A percentile compares a stretch with the other conserved stretches of the same genome.
phyloP scores from a whole-genome alignment of 2,329 filamentous ascomycete species.

The Chaetothyriales sp. region DNA sequence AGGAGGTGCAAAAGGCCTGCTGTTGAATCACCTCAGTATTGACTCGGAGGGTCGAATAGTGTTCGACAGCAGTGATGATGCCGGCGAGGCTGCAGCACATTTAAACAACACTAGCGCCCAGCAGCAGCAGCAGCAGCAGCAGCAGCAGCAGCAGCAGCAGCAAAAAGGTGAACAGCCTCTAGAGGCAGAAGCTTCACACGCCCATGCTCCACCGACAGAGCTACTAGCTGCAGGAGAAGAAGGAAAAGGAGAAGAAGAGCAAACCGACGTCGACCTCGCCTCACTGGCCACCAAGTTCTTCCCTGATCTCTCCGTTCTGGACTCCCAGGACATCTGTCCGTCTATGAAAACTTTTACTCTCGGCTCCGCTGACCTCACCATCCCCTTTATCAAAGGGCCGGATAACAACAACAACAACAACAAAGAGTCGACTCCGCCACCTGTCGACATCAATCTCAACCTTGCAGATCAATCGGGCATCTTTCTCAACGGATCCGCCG shows the following conservation, averaged over 20 bases:
- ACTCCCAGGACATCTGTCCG: constrained; percentile 83
- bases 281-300: constrained; percentile 71
- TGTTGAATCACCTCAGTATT: constrained; percentile 94
- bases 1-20: constrained; percentile 84
- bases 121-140: constrained; percentile 21
- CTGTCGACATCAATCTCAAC: constrained; percentile 21
- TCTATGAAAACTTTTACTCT: constrained; percentile 90
- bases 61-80: constrained; percentile 94
- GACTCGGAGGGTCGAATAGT: constrained; percentile 85
- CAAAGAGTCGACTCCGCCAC: constrained; percentile 30
- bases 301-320: constrained; percentile 60
- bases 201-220: constrained; percentile 17
- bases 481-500: constrained; percentile 76
- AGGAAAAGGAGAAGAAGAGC: constrained; percentile 32
- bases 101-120: neutral
- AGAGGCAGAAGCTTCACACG: constrained; percentile 19
- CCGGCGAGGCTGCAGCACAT: constrained; percentile 35
- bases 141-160: constrained; percentile 19
- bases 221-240: constrained; percentile 27
- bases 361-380: constrained; percentile 70
- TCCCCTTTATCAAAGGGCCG: constrained; percentile 78
- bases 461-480: constrained; percentile 60
- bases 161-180: constrained; percentile 29
- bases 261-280: constrained; percentile 65
- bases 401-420: constrained; percentile 69